These are phyloP conservation scores for Xylariales sp. DNA, from an alignment of 2,329 filamentous ascomycete species.

Conservation along the genomic window DNA sequence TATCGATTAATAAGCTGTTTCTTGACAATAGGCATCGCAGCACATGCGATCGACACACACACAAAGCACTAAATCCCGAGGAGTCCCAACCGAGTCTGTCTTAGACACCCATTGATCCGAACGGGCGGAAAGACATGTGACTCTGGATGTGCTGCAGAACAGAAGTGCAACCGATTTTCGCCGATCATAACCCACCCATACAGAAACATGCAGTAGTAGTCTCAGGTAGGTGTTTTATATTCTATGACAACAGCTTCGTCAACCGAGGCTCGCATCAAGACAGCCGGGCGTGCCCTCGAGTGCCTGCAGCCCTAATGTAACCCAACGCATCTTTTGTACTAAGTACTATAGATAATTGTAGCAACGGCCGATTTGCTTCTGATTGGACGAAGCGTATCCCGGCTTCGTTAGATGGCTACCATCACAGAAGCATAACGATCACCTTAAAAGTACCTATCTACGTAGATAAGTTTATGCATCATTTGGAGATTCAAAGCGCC, in stretches of 20 bases:
- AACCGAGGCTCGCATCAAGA: conserved; percentile 9
- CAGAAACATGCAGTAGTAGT: neutral
- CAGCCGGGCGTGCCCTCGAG: neutral
- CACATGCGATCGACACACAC: neutral
- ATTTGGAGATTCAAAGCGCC: neutral
- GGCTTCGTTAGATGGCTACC: neutral
- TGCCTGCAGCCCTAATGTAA: neutral
- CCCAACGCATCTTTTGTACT: neutral
- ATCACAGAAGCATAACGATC: neutral
- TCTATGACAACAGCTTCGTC: neutral
- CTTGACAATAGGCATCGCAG: neutral
- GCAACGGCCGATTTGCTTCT: neutral
- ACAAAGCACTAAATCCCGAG: neutral
- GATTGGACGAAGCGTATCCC: neutral
- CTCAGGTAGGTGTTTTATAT: neutral
- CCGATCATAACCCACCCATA: neutral
- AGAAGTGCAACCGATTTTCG: neutral
- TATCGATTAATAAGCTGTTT: neutral
- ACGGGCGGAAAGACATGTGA: conserved; percentile 1
- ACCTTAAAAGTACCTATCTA: neutral
- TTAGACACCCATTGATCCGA: neutral
- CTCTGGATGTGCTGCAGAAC: neutral
- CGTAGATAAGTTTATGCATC: neutral
- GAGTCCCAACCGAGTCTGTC: neutral
- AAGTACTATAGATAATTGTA: too few relatives aligned